A percentile compares a stretch with the other conserved stretches of the same genome.
Conservation (phyloP, 2,329 filamentous ascomycete species). For the Myotisia sp. region DNA sequence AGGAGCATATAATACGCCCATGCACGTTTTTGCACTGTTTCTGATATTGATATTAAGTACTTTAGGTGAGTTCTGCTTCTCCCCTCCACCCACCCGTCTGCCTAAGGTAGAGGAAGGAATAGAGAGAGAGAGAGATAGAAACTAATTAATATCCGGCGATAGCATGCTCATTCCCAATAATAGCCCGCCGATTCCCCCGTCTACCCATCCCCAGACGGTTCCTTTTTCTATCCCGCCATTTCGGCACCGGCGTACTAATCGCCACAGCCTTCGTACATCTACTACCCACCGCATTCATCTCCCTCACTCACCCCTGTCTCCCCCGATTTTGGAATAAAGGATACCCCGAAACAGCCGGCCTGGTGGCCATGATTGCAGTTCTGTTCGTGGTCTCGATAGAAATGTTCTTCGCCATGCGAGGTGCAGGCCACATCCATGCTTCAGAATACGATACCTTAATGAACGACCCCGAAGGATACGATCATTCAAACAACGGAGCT, state of each 20-base stretch:
- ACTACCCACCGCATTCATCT: constrained; percentile 49
- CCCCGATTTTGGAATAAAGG: constrained; percentile 63
- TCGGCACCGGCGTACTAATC: constrained; percentile 43
- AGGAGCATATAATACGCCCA: constrained; percentile 46
- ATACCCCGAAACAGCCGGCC: constrained; percentile 67
- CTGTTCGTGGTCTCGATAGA: constrained; percentile 72
- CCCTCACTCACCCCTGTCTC: constrained; percentile 50
- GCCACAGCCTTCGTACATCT: constrained; percentile 46
- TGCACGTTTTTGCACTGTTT: constrained; percentile 54
- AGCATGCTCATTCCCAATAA: constrained; percentile 49
- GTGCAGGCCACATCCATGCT: constrained; percentile 45
- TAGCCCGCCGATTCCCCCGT: constrained; percentile 45
- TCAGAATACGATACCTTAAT: constrained; percentile 38
- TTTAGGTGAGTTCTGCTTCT: constrained; percentile 20
- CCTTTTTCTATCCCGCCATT: constrained; percentile 46
- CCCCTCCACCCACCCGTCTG: background rate
- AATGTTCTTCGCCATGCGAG: constrained; percentile 68
- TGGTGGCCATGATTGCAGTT: constrained; percentile 71
- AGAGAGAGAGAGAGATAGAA: no score
- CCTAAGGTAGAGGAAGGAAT: no score
- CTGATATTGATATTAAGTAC: constrained; percentile 46
- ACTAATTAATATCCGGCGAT: no score
- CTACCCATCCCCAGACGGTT: constrained; percentile 45
- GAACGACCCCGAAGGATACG: constrained; percentile 13
- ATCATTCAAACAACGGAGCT: no score